Conservation (phyloP, 2,329 filamentous ascomycete species). For the Neoscytalidium dimidiatum region DNA sequence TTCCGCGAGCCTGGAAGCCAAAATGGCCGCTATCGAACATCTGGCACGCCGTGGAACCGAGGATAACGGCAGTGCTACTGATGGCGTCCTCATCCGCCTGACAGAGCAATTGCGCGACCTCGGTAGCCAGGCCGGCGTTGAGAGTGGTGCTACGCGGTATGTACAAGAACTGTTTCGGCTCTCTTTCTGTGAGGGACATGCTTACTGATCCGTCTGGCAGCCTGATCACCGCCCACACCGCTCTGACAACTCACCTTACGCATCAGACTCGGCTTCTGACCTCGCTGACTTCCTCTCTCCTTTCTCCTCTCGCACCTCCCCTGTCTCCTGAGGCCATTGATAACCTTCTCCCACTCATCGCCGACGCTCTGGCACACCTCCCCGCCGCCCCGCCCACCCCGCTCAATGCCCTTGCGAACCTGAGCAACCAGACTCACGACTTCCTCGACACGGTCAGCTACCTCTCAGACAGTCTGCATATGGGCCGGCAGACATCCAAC, state of each 20-base stretch:
- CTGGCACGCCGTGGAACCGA: slow-evolving; percentile 65
- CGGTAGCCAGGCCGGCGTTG: slow-evolving; percentile 71
- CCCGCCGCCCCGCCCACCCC: slow-evolving; percentile 66
- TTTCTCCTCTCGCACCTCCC: slow-evolving; percentile 67
- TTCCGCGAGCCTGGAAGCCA: slow-evolving; percentile 64
- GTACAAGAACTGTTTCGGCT: slow-evolving; percentile 22
- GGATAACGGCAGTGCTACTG: slow-evolving; percentile 63
- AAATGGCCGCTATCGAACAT: slow-evolving; percentile 72
- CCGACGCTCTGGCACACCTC: slow-evolving; percentile 66
- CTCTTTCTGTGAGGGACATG: background rate
- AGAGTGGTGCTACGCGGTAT: slow-evolving; percentile 71
- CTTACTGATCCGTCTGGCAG: slow-evolving; percentile 43
- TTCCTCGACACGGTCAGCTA: slow-evolving; percentile 80
- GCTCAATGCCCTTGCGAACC: slow-evolving; percentile 66
- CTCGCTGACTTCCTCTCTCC: slow-evolving; percentile 69
- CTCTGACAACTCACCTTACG: slow-evolving; percentile 71
- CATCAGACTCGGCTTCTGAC: slow-evolving; percentile 77
- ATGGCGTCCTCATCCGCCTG: slow-evolving; percentile 68
- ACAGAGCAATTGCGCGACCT: slow-evolving; percentile 70
- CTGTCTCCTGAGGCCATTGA: slow-evolving; percentile 68
- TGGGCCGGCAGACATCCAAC: slow-evolving; percentile 85
- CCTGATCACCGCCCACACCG: slow-evolving; percentile 73
- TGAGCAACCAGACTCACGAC: slow-evolving; percentile 67
- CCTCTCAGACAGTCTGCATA: slow-evolving; percentile 88
- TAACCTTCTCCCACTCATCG: slow-evolving; percentile 67